Percentiles rank a stretch among this genome's conserved stretches.
Conservation (phyloP, 2,329 filamentous ascomycete species). For the Helotiales sp. region DNA sequence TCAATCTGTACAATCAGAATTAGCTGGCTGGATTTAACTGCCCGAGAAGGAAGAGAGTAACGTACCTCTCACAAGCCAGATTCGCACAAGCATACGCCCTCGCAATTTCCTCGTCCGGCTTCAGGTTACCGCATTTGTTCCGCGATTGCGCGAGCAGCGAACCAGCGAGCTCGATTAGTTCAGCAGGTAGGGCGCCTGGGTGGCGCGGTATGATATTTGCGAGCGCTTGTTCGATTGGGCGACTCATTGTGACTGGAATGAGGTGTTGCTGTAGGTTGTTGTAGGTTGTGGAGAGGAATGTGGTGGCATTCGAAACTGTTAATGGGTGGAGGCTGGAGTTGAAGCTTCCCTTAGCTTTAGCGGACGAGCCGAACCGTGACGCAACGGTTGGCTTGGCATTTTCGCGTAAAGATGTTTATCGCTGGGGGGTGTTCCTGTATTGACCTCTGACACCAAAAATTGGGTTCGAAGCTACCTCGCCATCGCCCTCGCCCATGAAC, state of each 20-base stretch:
- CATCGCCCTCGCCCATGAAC: too few relatives aligned
- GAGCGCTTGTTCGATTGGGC: constrained; percentile 74
- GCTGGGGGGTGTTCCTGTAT: not conserved
- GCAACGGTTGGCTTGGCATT: not conserved
- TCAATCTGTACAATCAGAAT: constrained; percentile 61
- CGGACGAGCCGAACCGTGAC: not conserved
- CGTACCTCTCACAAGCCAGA: constrained; percentile 83
- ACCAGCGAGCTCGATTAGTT: constrained; percentile 72
- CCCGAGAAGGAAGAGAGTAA: not conserved
- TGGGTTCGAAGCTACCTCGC: too few relatives aligned
- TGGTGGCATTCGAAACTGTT: not conserved
- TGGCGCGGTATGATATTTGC: constrained; percentile 76
- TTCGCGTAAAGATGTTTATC: not conserved
- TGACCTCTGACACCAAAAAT: too few relatives aligned
- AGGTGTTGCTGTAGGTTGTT: not conserved
- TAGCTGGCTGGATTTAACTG: not conserved
- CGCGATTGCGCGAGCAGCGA: constrained; percentile 82
- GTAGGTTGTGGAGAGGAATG: not conserved
- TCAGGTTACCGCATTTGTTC: constrained; percentile 75
- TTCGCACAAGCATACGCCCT: constrained; percentile 84
- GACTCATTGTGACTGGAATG: constrained; percentile 63
- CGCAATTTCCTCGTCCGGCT: constrained; percentile 86
- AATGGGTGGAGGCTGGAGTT: not conserved
- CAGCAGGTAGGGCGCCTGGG: constrained; percentile 67
- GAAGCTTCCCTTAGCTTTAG: not conserved